Base-by-base conservation (phyloP, 305 asterid genomes). In the Fraxinus sp. region DNA sequence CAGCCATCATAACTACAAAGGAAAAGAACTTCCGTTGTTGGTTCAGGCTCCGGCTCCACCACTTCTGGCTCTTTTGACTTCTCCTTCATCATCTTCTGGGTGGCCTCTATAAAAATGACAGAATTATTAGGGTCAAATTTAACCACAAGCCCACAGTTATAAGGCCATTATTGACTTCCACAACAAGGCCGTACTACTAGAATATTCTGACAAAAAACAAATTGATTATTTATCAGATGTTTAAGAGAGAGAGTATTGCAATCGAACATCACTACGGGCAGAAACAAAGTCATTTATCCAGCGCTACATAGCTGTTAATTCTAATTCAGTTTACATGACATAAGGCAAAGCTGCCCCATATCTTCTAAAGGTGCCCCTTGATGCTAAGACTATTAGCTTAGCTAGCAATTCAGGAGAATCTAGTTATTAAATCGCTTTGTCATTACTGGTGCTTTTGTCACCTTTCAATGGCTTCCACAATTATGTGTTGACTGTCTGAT, bases 1-100 rank as follows among this genome's bases (percentile, higher is more conserved):
- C 99, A 96, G 80, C 98, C 98, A 81, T 93, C 99, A 52, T 90
- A 94, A 80, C 98, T 96, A 87, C 99, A 96, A 83, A 96, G 97
- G 86, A 96, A 96, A 85, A 96, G 94, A 87, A 96, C 98, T 85
- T 96, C 99, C 2, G 99, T 93, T 10, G 98, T 91, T 52, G 98
- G 98, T 89, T 96, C 99, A 41, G 95, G 98, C 88, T 96, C 99
- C 4, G 98, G 91, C 71, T 90, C 97, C 32, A 89, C 88, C 39
- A 81, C 71, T 41, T 90, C 93, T 35, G 94, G 89, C 71, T 92
- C 97, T 88, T 85, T 88, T 28, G 90, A 70, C 86, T 89, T 94
- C 84, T 93, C 97, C 88, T 83, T 93, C 82, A 90, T 75, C 77
- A 93, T 86, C 84, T 86, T 93, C 84, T 90, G 37, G 35, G 95